Conservation (phyloP, 139 green algal species). For the Chlorella sp. region DNA sequence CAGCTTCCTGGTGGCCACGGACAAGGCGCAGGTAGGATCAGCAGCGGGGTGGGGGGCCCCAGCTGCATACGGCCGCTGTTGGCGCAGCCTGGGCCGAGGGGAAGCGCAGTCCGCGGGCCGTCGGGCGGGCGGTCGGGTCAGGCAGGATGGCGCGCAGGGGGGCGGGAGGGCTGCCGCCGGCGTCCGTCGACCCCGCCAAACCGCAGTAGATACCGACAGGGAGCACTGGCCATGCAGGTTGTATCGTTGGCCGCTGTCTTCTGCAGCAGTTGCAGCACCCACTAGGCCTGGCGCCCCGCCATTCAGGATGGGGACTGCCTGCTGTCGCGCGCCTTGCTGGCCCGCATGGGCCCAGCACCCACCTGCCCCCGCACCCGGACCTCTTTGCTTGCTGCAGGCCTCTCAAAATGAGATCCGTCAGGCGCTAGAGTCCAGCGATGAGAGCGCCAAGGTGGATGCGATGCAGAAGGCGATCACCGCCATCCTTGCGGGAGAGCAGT, state of each 20-base stretch:
- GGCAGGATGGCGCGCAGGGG: background rate
- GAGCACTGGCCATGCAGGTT: too few relatives aligned
- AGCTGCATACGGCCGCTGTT: background rate
- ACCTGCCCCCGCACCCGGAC: background rate
- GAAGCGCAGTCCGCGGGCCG: background rate
- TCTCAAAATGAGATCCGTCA: constrained; percentile 91
- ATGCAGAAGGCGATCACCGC: constrained; percentile 97
- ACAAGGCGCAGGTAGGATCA: constrained; percentile 68
- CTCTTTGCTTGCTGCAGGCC: constrained; percentile 18
- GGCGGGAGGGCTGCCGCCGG: background rate
- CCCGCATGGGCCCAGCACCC: background rate
- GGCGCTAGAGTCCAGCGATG: constrained; percentile 90
- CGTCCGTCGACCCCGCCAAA: too few relatives aligned
- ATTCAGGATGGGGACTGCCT: background rate
- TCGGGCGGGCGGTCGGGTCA: background rate
- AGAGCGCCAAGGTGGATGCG: constrained; percentile 83
- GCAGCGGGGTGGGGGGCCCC: too few relatives aligned
- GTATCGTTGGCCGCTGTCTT: background rate
- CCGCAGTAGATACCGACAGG: too few relatives aligned
- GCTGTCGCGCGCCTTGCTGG: background rate
- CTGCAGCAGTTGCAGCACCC: background rate
- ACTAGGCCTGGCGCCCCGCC: background rate
- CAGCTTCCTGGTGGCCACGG: constrained; percentile 94
- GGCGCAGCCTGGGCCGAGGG: too few relatives aligned
- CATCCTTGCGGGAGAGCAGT: constrained; percentile 94